phyloP scores from a whole-genome alignment of 805 yeast genomes.

The Kluyveromyces nonfermentans region DNA sequence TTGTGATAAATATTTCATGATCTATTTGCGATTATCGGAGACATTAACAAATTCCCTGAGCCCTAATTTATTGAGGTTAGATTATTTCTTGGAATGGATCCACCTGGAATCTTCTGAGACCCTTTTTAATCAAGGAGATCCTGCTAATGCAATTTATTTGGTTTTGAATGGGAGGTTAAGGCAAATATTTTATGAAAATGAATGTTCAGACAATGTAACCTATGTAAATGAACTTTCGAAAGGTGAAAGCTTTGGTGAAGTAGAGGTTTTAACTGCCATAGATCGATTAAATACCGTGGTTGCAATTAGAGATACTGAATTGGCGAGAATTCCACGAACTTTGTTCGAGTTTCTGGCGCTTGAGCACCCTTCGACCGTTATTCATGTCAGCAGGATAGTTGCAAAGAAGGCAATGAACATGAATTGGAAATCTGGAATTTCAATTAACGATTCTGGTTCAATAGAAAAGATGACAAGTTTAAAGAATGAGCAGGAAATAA shows the following conservation, averaged over 20 bases:
- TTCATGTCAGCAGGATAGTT: conserved; percentile 78
- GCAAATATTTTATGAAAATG: conserved; percentile 33
- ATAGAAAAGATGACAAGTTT: conserved; percentile 10
- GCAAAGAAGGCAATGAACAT: conserved; percentile 41
- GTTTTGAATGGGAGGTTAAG: conserved; percentile 84
- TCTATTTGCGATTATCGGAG: conserved; percentile 71
- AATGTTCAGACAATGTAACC: conserved; percentile 10
- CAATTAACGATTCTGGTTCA: conserved; percentile 14
- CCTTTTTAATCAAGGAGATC: conserved; percentile 71
- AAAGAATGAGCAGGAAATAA: conserved; percentile 8
- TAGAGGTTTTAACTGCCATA: conserved; percentile 81
- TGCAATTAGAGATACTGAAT: conserved; percentile 88
- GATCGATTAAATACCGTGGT: conserved; percentile 59
- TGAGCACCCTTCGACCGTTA: conserved; percentile 83
- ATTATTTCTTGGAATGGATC: conserved; percentile 92
- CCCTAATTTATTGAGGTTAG: conserved; percentile 59
- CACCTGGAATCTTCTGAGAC: conserved; percentile 81
- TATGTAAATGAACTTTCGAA: conserved; percentile 77
- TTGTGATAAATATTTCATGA: conserved; percentile 65
- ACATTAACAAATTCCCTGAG: conserved; percentile 60
- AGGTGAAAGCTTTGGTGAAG: conserved; percentile 91
- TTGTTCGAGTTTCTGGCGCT: conserved; percentile 77
- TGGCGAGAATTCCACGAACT: conserved; percentile 86
- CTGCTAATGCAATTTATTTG: conserved; percentile 84
- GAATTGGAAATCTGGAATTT: conserved; percentile 1